Conservation (phyloP, 2,329 filamentous ascomycete species). For the Talaromyces piceae region DNA sequence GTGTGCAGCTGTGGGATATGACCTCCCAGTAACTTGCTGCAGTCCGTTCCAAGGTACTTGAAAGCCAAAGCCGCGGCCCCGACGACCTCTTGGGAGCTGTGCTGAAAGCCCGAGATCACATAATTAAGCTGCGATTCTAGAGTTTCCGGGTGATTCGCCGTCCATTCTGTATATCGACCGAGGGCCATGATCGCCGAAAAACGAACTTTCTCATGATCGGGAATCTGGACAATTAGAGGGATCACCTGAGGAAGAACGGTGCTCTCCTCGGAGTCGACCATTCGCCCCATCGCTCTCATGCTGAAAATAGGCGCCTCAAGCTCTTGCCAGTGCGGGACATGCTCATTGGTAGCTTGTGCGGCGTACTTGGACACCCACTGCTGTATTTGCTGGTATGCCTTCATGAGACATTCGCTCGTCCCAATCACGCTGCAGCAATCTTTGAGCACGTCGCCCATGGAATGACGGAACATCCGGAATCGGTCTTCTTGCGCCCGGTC, state of each 20-base stretch:
- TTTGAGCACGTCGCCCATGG: constrained; percentile 96
- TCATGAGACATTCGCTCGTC: constrained; percentile 80
- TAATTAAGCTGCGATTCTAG: constrained; percentile 90
- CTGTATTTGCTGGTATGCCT: constrained; percentile 80
- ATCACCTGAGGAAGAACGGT: constrained; percentile 86
- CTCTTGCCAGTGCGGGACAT: constrained; percentile 92
- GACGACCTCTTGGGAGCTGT: constrained; percentile 81
- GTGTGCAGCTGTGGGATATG: constrained; percentile 81
- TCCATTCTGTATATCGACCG: constrained; percentile 97
- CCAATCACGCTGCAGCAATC: constrained; percentile 96
- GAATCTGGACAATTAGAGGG: constrained; percentile 87
- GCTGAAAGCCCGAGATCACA: constrained; percentile 86
- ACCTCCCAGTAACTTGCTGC: constrained; percentile 72
- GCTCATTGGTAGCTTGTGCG: constrained; percentile 60
- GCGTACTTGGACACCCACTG: constrained; percentile 81
- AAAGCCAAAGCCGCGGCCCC: constrained; percentile 88
- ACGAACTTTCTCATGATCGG: constrained; percentile 92
- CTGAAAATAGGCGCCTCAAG: constrained; percentile 92
- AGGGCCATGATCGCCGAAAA: constrained; percentile 98
- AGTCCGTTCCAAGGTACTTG: constrained; percentile 96
- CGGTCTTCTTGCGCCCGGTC: constrained; percentile 95
- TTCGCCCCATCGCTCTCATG: constrained; percentile 90
- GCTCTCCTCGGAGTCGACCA: constrained; percentile 85
- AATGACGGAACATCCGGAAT: constrained; percentile 91
- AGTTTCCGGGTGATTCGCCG: constrained; percentile 84